Evolutionary conservation across 345 rosid genomes (phyloP).

Genomic region (Salix suchowensis): DNA sequence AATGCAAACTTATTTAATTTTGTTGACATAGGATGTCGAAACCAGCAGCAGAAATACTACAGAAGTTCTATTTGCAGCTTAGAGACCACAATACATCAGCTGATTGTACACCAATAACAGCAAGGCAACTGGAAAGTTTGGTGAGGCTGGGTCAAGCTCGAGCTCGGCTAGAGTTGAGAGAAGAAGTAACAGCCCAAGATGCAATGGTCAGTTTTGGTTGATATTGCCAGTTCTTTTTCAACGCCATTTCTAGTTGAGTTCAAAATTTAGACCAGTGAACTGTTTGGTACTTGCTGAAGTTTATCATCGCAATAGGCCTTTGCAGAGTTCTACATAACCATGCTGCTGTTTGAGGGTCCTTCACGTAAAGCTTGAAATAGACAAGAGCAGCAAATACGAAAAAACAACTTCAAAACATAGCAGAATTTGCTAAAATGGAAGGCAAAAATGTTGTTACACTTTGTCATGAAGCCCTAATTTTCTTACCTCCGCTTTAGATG

Average conservation of each 20-base stretch:
- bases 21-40: slow-evolving; percentile 63
- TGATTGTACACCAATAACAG: slow-evolving; percentile 91
- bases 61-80: slow-evolving; percentile 78
- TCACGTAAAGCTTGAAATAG: too few species aligned
- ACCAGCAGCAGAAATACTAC: slow-evolving; percentile 82
- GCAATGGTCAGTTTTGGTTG: slow-evolving; percentile 41
- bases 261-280: neutral
- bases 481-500: neutral
- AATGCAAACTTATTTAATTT: neutral
- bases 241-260: neutral
- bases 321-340: neutral
- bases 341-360: too few species aligned
- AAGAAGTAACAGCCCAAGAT: slow-evolving; percentile 84
- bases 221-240: neutral
- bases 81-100: slow-evolving; percentile 88
- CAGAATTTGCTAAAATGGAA: too few species aligned
- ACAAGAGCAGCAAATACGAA: too few species aligned
- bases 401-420: neutral
- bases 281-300: neutral
- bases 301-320: neutral
- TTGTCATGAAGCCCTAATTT: neutral
- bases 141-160: slow-evolving; percentile 90
- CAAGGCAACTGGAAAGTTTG: slow-evolving; percentile 93
- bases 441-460: neutral
- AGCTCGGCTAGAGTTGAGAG: slow-evolving; percentile 90